Conservation (phyloP, 31 red algal genomes). For the Endocladia muricata region DNA sequence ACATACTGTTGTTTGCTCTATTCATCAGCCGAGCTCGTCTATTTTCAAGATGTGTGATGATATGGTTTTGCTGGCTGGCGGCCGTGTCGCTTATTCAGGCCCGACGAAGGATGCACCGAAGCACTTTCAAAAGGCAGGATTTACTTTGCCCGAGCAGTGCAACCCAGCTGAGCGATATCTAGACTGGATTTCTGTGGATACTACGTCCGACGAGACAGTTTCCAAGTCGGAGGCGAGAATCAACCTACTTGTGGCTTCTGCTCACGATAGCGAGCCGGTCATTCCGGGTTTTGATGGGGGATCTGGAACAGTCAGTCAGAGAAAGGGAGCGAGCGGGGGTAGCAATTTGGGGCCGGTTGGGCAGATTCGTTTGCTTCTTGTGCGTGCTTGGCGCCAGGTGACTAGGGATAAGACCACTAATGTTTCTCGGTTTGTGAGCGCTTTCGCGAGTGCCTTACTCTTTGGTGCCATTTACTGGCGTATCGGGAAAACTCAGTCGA, state of each 20-base stretch:
- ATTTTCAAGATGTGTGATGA: conserved; percentile 93
- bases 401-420: conserved; percentile 79
- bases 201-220: conserved; percentile 29
- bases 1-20: conserved; percentile 86
- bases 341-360: conserved; percentile 29
- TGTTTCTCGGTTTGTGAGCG: conserved; percentile 76
- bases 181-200: conserved; percentile 78
- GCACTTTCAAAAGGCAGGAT: conserved; percentile 68
- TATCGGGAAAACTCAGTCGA: conserved; percentile 69
- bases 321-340: background rate
- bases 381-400: conserved; percentile 78
- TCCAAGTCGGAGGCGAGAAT: conserved; percentile 44
- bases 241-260: conserved; percentile 40
- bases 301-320: background rate
- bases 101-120: conserved; percentile 9
- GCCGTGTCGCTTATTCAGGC: conserved; percentile 72
- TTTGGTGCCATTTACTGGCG: conserved; percentile 94
- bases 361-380: conserved; percentile 62
- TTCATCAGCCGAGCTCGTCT: conserved; percentile 86
- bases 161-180: conserved; percentile 80
- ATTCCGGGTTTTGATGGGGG: background rate
- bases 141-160: conserved; percentile 37
- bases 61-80: conserved; percentile 76
- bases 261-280: background rate
- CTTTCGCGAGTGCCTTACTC: conserved; percentile 76